Evolutionary conservation across 345 rosid genomes (phyloP), one percentile per base, ranked within the genome.

Genomic region (Clausena lansium): DNA sequence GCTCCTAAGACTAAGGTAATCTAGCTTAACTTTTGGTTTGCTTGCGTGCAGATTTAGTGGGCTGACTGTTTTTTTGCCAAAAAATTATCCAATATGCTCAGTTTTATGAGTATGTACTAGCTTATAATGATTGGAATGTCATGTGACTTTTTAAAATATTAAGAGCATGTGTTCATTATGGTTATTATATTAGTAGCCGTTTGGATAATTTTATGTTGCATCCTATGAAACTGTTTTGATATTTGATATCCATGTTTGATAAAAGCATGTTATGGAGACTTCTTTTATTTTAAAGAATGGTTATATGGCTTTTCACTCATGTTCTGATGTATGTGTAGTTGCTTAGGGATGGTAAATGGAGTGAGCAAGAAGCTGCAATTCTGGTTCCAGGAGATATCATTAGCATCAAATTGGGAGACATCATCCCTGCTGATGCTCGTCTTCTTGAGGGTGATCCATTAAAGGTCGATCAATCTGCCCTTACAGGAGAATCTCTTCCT

Each of bases 351-450:
- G 92, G 91, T 3, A 90, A 79, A 74, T 93, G 98, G 97, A 73
- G 71, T 41, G 97, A 93, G 84, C 78, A 89, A 75, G 98, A 93
- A 9, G 97, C 98, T 20, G 83, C 96, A 13, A 84, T 93, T 70
- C 86, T 93, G 81, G 98, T 91, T 70, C 98, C 98, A 5, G 98
- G 96, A 65, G 97, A 93, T 75, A 91, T 93, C 65, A 80, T 93
- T 36, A 93, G 95, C 82, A 85, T 93, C 80, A 93, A 93, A 80
- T 81, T 93, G 35, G 98, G 98, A 58, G 96, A 93, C 75, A 91
- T 93, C 77, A 83, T 93, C 79, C 98, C 98, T 35, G 98, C 98
- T 24, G 97, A 93, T 87, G 98, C 97, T 32, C 96, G 98, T 81
- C 93, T 93, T 55, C 93, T 93, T 20, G 98, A 91, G 81, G 98